Percentiles rank a stretch among this genome's conserved stretches.
phyloP scores from a whole-genome alignment of 2,329 filamentous ascomycete genomes.

The Immersiporthe knoxdaviesiana region DNA sequence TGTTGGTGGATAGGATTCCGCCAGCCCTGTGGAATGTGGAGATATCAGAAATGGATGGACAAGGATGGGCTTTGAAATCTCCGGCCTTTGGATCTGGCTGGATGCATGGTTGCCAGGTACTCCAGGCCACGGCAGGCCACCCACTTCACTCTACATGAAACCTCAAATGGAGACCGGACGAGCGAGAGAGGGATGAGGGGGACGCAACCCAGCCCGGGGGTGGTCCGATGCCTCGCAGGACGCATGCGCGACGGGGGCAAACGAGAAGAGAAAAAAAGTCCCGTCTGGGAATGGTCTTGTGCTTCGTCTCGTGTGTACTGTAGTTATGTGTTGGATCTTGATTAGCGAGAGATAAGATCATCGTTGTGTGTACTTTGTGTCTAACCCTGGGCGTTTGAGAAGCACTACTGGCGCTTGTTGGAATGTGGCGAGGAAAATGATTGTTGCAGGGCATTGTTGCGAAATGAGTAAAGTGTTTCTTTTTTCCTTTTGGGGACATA shows the following conservation, averaged over 20 bases:
- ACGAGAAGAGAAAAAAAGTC: not conserved
- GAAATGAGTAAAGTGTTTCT: not conserved
- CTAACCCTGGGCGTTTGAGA: not conserved
- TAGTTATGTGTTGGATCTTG: not conserved
- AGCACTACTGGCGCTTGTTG: not conserved
- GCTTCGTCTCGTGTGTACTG: not conserved
- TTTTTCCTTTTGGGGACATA: not conserved
- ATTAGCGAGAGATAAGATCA: not conserved
- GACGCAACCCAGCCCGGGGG: not conserved
- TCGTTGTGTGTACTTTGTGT: not conserved
- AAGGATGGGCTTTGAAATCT: slow-evolving; percentile 4
- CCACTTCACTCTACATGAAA: slow-evolving; percentile 17
- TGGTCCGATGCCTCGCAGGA: not conserved
- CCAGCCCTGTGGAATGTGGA: slow-evolving; percentile 5
- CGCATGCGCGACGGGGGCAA: not conserved
- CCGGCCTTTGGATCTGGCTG: slow-evolving; percentile 7
- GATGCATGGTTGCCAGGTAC: not conserved
- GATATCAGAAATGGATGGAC: not conserved
- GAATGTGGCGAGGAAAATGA: not conserved
- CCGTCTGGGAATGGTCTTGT: not conserved
- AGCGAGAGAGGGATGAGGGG: not conserved
- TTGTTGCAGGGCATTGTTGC: not conserved
- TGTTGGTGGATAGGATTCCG: not conserved
- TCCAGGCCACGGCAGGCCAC: too few relatives aligned
- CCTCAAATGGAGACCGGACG: slow-evolving; percentile 2